Percentiles rank a stretch among this genome's conserved stretches.
Conservation (phyloP, 495 filamentous ascomycete genomes). For the Lindgomyces ingoldianus region DNA sequence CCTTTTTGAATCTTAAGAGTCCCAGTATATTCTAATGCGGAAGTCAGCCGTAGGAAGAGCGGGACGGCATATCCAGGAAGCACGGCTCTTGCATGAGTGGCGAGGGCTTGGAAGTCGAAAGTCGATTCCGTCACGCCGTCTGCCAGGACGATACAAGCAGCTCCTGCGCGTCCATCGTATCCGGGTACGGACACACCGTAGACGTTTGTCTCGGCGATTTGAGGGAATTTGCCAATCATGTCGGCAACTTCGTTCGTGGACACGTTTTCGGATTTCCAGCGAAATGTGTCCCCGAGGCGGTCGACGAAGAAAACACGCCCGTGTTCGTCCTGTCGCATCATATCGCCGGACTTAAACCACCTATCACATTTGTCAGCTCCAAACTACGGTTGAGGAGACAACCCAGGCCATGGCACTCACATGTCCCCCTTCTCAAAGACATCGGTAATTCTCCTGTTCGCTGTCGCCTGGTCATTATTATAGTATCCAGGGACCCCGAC, state of each 20-base stretch:
- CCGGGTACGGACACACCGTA: constrained; percentile 44
- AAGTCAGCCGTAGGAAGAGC: constrained; percentile 41
- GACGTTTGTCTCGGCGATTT: constrained; percentile 45
- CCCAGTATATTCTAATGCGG: constrained; percentile 38
- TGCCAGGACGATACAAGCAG: constrained; percentile 32
- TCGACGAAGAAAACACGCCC: constrained; percentile 39
- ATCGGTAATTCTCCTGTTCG: constrained; percentile 27
- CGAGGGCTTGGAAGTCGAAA: constrained; percentile 32
- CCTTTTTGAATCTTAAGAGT: constrained; percentile 39
- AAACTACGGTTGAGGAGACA: too few species aligned
- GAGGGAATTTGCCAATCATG: constrained; percentile 39
- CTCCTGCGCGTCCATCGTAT: constrained; percentile 32
- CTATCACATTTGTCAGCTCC: constrained; percentile 1
- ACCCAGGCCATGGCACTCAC: constrained; percentile 16
- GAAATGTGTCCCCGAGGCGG: constrained; percentile 87
- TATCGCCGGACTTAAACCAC: constrained; percentile 38
- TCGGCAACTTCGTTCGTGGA: constrained; percentile 46
- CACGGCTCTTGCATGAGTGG: constrained; percentile 32
- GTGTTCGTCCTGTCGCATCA: constrained; percentile 26
- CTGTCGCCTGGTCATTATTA: constrained; percentile 30
- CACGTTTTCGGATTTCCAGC: constrained; percentile 86
- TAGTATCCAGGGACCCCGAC: constrained; percentile 24
- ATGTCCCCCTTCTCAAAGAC: constrained; percentile 39
- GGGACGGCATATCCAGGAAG: constrained; percentile 45
- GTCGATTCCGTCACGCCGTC: constrained; percentile 21